Base-by-base conservation (phyloP, 371 early-diverging fungal genomes). In the Mucor velutinosus region DNA sequence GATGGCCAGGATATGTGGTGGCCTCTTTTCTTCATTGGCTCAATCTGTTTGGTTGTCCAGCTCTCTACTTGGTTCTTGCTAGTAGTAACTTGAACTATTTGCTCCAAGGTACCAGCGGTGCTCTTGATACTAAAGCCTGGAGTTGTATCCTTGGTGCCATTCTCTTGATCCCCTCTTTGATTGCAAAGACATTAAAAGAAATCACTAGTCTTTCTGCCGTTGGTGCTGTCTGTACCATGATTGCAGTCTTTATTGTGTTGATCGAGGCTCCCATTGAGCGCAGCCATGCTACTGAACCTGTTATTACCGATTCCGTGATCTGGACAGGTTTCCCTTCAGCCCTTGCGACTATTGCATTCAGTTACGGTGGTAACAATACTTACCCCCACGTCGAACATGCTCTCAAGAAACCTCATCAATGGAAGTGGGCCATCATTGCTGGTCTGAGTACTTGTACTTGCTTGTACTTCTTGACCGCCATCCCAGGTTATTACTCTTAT, bases 401-500 rank as follows among this genome's bases (percentile, higher is more conserved):
- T 19, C 90, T 97, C 87, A 83, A 85, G 70, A 81, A 90, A 60
- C 95, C 95, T 68, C 78, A 86, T 61, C 77, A 87, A 62, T 97
- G 95, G 90, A 86, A 89, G 69, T 87, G 78, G 67, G 90, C 94
- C 37, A 77, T 94, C 21, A 71, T 85, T 27, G 79, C 84, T 53
- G 93, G 94, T 56, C 86, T 91, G 53, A 64, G 80, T 37, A 89
- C 93, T 37, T 91, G 93, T 73, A 87, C 90, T 17, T 70, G 77
- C 51, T 85, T 97, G 61, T 96, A 97, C 73, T 68, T 94, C 62
- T 63, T 92, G 69, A 93, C 93, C 65, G 92, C 93, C 32, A 73
- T 83, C 51, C 86, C 92, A n/a, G 95, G 93, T 35, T 97, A 97
- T 66, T 87, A 85, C 57, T 89, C 92, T 23, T 97, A 89, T 74